A percentile compares a stretch with the other conserved stretches of the same genome.
Evolutionary conservation across 805 yeast genomes (phyloP).

Genomic region (Candida endomychidarum): DNA sequence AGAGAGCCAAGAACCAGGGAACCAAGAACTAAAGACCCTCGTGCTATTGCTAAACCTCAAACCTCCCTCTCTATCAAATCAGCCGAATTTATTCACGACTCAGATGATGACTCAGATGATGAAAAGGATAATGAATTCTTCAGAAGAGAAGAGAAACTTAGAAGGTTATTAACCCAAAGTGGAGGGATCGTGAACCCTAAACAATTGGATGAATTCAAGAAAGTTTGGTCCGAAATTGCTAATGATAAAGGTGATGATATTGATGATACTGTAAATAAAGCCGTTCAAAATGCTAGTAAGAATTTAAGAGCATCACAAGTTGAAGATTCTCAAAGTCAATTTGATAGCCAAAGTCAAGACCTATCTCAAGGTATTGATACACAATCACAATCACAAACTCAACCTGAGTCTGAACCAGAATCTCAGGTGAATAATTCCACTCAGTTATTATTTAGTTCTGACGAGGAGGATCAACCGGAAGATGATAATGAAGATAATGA

Average conservation of each 20-base stretch:
- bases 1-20: conserved; percentile 10
- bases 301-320: conserved; percentile 13
- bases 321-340: conserved; percentile 6
- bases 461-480: conserved; percentile 7
- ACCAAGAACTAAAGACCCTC: conserved; percentile 6
- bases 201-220: conserved; percentile 33
- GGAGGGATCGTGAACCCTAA: conserved; percentile 40
- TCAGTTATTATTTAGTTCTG: conserved; percentile 10
- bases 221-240: conserved; percentile 25
- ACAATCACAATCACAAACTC: not conserved
- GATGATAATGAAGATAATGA: not conserved
- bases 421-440: conserved; percentile 11
- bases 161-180: conserved; percentile 32
- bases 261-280: conserved; percentile 13
- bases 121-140: conserved; percentile 55
- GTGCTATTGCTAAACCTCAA: conserved; percentile 17
- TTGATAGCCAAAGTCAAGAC: not conserved
- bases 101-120: conserved; percentile 65
- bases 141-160: conserved; percentile 52
- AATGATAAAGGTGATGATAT: conserved; percentile 8
- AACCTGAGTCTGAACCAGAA: conserved; percentile 2
- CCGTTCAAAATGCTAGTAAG: conserved; percentile 14
- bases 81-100: conserved; percentile 51
- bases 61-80: conserved; percentile 36
- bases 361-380: too few relatives aligned